Conservation (phyloP, 306 rosid genomes). For the Mimosa bimucronata region DNA sequence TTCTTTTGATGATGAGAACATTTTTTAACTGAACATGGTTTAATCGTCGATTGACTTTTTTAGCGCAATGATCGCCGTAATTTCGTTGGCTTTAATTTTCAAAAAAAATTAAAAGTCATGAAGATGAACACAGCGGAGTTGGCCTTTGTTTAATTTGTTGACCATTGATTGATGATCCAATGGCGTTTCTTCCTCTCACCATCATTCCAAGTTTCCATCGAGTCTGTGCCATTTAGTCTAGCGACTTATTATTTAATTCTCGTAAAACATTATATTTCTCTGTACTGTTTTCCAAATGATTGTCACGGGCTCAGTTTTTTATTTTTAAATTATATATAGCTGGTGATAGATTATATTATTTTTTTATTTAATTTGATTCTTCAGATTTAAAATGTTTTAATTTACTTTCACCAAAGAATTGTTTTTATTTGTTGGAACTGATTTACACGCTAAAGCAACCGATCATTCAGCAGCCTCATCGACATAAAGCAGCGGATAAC, state of each 20-base stretch:
- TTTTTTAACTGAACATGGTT: neutral
- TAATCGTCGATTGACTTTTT: conserved; percentile 38
- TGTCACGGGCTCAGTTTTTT: neutral
- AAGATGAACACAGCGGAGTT: neutral
- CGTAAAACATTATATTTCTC: neutral
- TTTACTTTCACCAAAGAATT: neutral
- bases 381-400: neutral
- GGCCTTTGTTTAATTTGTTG: neutral
- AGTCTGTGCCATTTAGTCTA: neutral
- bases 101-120: too few relatives aligned
- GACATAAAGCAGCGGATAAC: neutral
- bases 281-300: neutral
- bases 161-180: neutral
- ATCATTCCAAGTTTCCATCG: neutral
- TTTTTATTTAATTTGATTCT: neutral
- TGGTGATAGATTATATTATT: neutral
- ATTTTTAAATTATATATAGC: neutral
- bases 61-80: neutral
- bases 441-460: neutral
- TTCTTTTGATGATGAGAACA: neutral
- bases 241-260: too few relatives aligned
- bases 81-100: neutral
- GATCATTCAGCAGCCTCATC: neutral
- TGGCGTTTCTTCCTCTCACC: neutral
- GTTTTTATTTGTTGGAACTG: neutral